Percentiles rank a stretch among this genome's conserved stretches.
Conservation (phyloP, 352 stramenopile genomes). For the Phytophthora pistaciae region DNA sequence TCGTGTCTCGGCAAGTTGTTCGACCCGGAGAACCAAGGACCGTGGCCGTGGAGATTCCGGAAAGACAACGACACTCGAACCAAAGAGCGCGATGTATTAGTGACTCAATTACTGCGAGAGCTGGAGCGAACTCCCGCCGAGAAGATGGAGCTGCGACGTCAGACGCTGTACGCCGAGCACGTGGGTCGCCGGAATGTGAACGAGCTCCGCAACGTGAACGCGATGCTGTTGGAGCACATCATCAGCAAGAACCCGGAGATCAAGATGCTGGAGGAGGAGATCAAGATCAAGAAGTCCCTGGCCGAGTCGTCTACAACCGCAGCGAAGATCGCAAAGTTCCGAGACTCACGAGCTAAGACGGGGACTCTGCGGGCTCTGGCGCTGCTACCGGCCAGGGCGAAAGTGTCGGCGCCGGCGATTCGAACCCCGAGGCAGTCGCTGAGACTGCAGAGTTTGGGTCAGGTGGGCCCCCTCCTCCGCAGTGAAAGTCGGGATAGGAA, state of each 20-base stretch:
- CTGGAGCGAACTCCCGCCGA: slow-evolving; percentile 59
- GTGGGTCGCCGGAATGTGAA: slow-evolving; percentile 55
- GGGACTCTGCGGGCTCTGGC: slow-evolving; percentile 6
- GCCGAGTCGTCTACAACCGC: neutral
- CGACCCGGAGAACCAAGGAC: slow-evolving; percentile 60
- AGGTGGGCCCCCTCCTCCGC: slow-evolving; percentile 49
- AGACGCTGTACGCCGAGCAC: slow-evolving; percentile 62
- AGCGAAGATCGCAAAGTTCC: slow-evolving; percentile 10
- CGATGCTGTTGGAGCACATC: slow-evolving; percentile 73
- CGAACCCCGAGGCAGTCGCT: slow-evolving; percentile 22
- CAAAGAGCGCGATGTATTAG: slow-evolving; percentile 47
- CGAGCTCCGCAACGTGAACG: slow-evolving; percentile 55
- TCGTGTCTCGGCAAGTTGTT: slow-evolving; percentile 71
- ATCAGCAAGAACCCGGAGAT: slow-evolving; percentile 73
- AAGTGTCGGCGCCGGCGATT: neutral
- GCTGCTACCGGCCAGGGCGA: slow-evolving; percentile 10
- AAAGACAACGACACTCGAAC: slow-evolving; percentile 64
- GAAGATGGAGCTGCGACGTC: slow-evolving; percentile 44
- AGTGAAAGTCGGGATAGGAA: slow-evolving; percentile 47
- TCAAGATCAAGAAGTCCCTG: slow-evolving; percentile 11
- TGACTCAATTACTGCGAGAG: slow-evolving; percentile 51
- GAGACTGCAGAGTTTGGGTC: slow-evolving; percentile 59
- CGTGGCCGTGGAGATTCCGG: slow-evolving; percentile 59
- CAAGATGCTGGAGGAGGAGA: slow-evolving; percentile 43
- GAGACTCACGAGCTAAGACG: slow-evolving; percentile 12